Evolutionary conservation across 805 yeast species (phyloP).

Genomic region (Lipomyces chichibuensis): DNA sequence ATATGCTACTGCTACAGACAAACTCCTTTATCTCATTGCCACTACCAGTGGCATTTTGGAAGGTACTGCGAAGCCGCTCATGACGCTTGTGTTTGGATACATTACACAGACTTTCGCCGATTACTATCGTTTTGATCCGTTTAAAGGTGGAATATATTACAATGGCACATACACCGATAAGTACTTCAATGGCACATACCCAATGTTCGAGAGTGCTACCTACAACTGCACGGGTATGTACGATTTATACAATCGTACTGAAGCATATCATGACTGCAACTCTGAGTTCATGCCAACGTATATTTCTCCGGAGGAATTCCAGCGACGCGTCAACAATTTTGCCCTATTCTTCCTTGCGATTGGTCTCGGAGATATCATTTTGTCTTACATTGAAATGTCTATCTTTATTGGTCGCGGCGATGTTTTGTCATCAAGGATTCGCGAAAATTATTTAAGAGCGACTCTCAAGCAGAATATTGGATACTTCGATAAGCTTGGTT

Average conservation of each 20-base stretch:
- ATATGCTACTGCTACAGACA: conserved; percentile 43
- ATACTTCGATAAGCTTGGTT: conserved; percentile 49
- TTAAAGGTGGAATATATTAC: conserved; percentile 18
- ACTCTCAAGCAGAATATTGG: conserved; percentile 49
- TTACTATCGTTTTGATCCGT: conserved; percentile 38
- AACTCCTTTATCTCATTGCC: conserved; percentile 40
- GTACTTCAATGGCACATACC: conserved; percentile 27
- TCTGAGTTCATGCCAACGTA: conserved; percentile 22
- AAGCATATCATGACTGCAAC: conserved; percentile 19
- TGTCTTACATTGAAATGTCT: conserved; percentile 43
- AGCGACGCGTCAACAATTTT: conserved; percentile 43
- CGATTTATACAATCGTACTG: conserved; percentile 18
- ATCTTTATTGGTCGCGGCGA: conserved; percentile 49
- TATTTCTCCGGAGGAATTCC: conserved; percentile 40
- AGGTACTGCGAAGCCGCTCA: conserved; percentile 46
- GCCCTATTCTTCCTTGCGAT: conserved; percentile 48
- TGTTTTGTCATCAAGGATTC: conserved; percentile 47
- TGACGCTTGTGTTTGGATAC: conserved; percentile 48
- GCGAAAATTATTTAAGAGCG: conserved; percentile 45
- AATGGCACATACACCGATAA: conserved; percentile 31
- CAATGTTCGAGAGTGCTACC: conserved; percentile 15
- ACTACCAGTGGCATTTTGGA: conserved; percentile 38
- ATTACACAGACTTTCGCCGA: conserved; percentile 45
- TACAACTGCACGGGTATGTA: conserved; percentile 35
- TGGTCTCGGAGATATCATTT: conserved; percentile 44